Evolutionary conservation across 164 flowering plant genomes (phyloP), one percentile per base, ranked within the genome.

Genomic region (Magnolia changhungtana): DNA sequence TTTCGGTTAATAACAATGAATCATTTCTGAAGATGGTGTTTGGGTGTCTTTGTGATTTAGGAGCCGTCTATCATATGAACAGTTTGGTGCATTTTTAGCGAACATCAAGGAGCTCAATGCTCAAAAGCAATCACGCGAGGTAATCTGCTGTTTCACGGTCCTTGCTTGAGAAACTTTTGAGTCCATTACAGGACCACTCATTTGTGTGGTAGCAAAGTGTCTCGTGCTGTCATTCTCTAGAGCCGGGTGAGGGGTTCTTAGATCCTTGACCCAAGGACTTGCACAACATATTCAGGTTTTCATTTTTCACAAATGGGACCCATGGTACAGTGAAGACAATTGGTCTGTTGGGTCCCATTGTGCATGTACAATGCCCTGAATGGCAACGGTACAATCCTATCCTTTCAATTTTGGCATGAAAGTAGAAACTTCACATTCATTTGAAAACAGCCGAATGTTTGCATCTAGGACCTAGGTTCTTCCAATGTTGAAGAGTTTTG

Each of bases 121-220:
- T 77, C 97, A 90, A 49, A 94, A 79, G 87, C 98, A 96, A 87
- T 87, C 95, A 65, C 91, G 98, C 71, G 99, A 96, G 96, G 99
- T 96, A 78, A 74, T 63, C 14, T 10, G 7, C 58, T 49, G 6
- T 50, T 72, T 37, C 37, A 8, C 63, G 27, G 58, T 50, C 49
- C 45, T 31, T 50, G 61, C 19, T 71, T 50, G 37, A 58, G 71
- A 65, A 49, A 65, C 16, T 58, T 59, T 50, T 52, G 27, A 11
- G 2, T 11, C 70, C 7, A 29, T 7, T 70, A 24, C 72, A 74
- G 50, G 11, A 14, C 61, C 14, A 31, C 29, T 73, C 0, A 49
- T 49, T 71, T 50, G 16, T 18, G 9, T 8, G 51, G 51, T 8
- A 29, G 37, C 67, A 13, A 16, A 64, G 4, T 1, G 9, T 7